Conservation (phyloP, 352 stramenopile genomes). For the Pythium aristosporum region DNA sequence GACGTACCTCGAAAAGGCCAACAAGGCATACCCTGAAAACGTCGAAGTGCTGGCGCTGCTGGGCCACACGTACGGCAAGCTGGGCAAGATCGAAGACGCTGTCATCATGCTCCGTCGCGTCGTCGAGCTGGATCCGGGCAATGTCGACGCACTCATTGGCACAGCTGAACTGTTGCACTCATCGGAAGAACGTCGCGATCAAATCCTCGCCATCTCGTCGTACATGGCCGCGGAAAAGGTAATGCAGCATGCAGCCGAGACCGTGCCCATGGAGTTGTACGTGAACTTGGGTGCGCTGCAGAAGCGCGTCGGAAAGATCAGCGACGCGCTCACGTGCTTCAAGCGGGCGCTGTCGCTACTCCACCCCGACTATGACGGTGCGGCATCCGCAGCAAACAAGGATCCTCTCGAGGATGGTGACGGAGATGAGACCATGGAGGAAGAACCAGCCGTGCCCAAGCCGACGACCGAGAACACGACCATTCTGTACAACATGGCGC, state of each 20-base stretch:
- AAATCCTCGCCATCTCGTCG: conserved; percentile 88
- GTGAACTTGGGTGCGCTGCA: conserved; percentile 84
- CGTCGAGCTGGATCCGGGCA: conserved; percentile 81
- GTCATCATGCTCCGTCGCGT: conserved; percentile 79
- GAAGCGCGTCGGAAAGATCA: conserved; percentile 83
- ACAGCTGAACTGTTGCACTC: conserved; percentile 79
- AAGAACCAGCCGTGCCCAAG: conserved; percentile 39
- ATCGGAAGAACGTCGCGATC: conserved; percentile 82
- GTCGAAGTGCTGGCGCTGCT: conserved; percentile 83
- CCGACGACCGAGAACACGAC: conserved; percentile 85
- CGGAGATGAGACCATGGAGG: conserved; percentile 33
- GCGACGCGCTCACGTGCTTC: conserved; percentile 92
- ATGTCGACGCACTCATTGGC: conserved; percentile 81
- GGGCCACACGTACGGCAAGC: conserved; percentile 77
- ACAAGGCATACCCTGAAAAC: conserved; percentile 88
- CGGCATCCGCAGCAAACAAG: conserved; percentile 31
- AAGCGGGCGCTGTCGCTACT: conserved; percentile 69
- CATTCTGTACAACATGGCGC: conserved; percentile 95
- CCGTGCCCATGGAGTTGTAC: conserved; percentile 82
- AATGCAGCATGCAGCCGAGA: conserved; percentile 80
- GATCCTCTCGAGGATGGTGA: conserved; percentile 25
- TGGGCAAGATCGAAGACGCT: conserved; percentile 80
- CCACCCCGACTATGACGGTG: conserved; percentile 35
- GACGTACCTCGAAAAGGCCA: conserved; percentile 86
- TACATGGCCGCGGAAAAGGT: conserved; percentile 88